phyloP scores from a whole-genome alignment of 495 filamentous ascomycete species.

The Tuber melanosporum region DNA sequence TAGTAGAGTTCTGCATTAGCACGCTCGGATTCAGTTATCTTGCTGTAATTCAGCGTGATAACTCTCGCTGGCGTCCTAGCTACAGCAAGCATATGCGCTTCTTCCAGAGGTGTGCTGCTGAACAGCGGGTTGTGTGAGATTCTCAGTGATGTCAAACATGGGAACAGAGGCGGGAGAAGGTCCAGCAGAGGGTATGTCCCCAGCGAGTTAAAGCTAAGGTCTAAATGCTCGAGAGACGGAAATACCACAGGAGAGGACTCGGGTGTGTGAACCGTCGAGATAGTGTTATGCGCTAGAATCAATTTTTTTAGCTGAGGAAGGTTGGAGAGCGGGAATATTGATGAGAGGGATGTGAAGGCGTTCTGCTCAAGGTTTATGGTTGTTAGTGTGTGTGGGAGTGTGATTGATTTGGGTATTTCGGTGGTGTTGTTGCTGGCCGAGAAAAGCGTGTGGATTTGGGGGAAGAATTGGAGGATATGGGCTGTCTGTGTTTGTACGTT shows the following conservation, averaged over 20 bases:
- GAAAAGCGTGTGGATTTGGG: constrained; percentile 53
- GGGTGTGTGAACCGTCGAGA: constrained; percentile 42
- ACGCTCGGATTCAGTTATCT: constrained; percentile 64
- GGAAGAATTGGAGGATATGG: constrained; percentile 50
- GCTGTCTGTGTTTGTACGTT: constrained; percentile 42
- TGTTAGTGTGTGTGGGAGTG: constrained; percentile 49
- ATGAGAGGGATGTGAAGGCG: constrained; percentile 55
- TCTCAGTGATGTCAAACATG: constrained; percentile 63
- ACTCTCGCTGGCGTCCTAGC: constrained; percentile 64
- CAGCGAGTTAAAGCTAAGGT: constrained; percentile 74
- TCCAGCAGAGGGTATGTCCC: constrained; percentile 66
- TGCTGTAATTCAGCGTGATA: constrained; percentile 65
- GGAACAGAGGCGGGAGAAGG: constrained; percentile 57
- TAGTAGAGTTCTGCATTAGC: constrained; percentile 89
- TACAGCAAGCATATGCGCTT: constrained; percentile 78
- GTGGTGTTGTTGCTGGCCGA: constrained; percentile 49
- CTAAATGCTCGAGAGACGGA: constrained; percentile 57
- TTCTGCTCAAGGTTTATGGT: constrained; percentile 71
- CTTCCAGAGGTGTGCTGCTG: constrained; percentile 51
- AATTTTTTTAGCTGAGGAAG: constrained; percentile 57
- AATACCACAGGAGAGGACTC: constrained; percentile 42
- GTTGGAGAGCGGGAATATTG: constrained; percentile 52
- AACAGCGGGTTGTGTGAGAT: constrained; percentile 79
- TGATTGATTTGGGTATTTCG: constrained; percentile 47
- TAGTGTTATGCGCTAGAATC: constrained; percentile 55